These are phyloP conservation scores for Xylariaceae sp. DNA, from an alignment of 2,329 filamentous ascomycete species.

Conservation along the genomic window DNA sequence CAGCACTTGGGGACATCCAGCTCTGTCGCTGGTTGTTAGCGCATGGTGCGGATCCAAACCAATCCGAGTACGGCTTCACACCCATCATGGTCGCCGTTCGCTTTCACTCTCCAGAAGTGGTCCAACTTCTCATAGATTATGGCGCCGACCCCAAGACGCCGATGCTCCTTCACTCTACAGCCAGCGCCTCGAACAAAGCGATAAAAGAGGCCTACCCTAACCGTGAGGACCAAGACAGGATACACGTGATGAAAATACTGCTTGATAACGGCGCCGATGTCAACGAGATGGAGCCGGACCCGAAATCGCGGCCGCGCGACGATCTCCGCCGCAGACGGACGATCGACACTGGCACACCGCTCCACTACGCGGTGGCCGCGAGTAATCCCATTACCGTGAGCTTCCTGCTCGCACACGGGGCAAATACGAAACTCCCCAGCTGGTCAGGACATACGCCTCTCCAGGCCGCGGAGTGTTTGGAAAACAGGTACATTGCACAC, in stretches of 20 bases:
- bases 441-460: slow-evolving; percentile 24
- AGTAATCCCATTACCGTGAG: slow-evolving; percentile 21
- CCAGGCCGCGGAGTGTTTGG: slow-evolving; percentile 20
- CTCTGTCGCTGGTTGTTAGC: slow-evolving; percentile 23
- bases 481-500: slow-evolving; percentile 19
- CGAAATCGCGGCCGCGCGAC: slow-evolving; percentile 23
- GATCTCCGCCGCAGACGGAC: slow-evolving; percentile 22
- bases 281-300: slow-evolving; percentile 26
- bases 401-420: slow-evolving; percentile 22
- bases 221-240: slow-evolving; percentile 21
- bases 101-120: slow-evolving; percentile 22
- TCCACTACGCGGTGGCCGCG: slow-evolving; percentile 24
- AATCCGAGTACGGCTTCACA: slow-evolving; percentile 23
- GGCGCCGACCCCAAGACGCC: slow-evolving; percentile 23
- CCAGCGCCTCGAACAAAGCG: slow-evolving; percentile 18
- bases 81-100: slow-evolving; percentile 25
- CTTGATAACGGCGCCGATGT: slow-evolving; percentile 22
- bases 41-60: slow-evolving; percentile 23
- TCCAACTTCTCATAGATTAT: slow-evolving; percentile 20
- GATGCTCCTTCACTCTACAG: slow-evolving; percentile 23
- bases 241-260: slow-evolving; percentile 21
- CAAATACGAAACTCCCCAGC: slow-evolving; percentile 22
- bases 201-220: slow-evolving; percentile 19
- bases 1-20: slow-evolving; percentile 19
- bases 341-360: slow-evolving; percentile 22